Base-by-base conservation (phyloP, 2,329 filamentous ascomycete genomes). In the Phialophora macrospora region DNA sequence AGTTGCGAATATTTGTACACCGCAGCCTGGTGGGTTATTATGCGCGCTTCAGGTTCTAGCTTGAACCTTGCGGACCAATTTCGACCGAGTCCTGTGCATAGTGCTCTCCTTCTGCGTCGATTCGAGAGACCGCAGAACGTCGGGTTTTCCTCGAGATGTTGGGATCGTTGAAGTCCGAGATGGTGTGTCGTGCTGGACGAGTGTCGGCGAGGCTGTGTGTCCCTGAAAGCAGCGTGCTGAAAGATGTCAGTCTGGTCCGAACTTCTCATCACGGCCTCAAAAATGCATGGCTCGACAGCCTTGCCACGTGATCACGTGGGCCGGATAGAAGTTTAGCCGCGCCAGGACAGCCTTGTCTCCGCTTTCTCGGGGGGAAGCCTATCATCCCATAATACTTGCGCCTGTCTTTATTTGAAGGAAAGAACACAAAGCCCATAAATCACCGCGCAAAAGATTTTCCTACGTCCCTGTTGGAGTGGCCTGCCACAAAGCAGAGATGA, bases 181-280 rank as follows among this genome's bases (percentile, higher is more conserved):
- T 8, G 34, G 48, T 4, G 48, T 38, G 14, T 55, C 30, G 17
- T 46, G 30, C n/a, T 46, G 17, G 12, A 3, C 17, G 5, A 22
- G 14, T 4, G 26, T 59, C 46, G 49, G 32, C 61, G 60, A 67
- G 65, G 65, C 65, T 67, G 61, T 56, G 26, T 12, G 58, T 52
- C 58, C 58, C 52, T 55, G 52, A 55, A 55, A 20, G 28, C 52
- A 20, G 52, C 52, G 52, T 55, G 52, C 59, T 52, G 65, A 62
- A 64, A 58, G 32, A 64, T 67, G 51, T 64, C 57, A 64, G 65
- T 61, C 65, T 64, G 65, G 32, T 64, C 57, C 61, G 65, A 64
- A 64, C 20, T 61, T 63, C 44, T 64, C 56, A 67, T 62, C 61
- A 67, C 60, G 65, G 30, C 28, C 26, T 11, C 20, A 12, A 41